Evolutionary conservation across 2,329 filamentous ascomycete genomes (phyloP), one percentile per base, ranked within the genome.

Genomic region (Arthrobotrys entomopaga): DNA sequence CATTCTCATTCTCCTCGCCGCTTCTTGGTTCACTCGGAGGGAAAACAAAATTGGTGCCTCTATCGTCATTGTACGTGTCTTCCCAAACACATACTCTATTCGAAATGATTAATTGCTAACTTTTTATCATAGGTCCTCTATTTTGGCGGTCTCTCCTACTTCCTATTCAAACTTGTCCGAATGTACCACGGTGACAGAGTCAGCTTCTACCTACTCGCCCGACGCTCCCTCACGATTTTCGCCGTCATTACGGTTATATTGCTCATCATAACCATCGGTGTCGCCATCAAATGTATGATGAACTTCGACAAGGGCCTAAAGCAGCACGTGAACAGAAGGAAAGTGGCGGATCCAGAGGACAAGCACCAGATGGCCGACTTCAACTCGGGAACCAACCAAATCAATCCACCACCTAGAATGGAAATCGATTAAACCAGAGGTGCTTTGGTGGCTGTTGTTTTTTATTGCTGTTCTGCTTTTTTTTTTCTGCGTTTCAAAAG

Each of bases 161-260:
- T 99, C 85, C 87, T 97, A 80, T 99, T 97, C 87, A 99, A 99
- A 86, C 88, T 99, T 64, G 90, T 95, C 72, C 91, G 95, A 81
- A 99, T 99, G 88, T 99, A 96, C 82, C 88, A 90, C 78, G 84
- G 87, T 10, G 81, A 81, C 49, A 87, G 88, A 78, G 81, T 80
- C 59, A 64, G 81, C 0, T 85, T 88, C 77, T 99, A 98, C 83
- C 81, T 85, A 59, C 90, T 94, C 3, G 94, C 95, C 42, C 88
- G 90, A 75, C 91, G 90, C 80, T 94, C 91, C 15, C 85, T 99
- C 80, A 97, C 20, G 8, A 69, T 71, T 56, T 70, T 65, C 76
- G 94, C 95, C 59, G 89, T 97, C 76, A 90, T 99, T 79, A 97
- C 95, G 46, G 91, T 99, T 71, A 82, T 96, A 26, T 84, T 98